Evolutionary conservation across 208 protist genomes (phyloP).

Genomic region (Trypanosoma platydactyli): DNA sequence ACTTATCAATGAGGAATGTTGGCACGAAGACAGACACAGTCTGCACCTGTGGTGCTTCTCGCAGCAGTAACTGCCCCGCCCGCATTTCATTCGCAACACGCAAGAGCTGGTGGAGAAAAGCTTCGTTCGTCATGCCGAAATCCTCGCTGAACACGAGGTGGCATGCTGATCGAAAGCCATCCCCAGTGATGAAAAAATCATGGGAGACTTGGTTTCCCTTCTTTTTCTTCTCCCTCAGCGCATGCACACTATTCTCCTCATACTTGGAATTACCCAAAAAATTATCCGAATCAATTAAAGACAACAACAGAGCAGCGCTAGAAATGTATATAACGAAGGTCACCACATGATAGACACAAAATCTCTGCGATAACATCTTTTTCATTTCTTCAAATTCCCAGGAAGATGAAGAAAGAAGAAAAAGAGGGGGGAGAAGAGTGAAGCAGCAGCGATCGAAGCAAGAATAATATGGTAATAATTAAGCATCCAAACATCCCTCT

Average conservation of each 20-base stretch:
- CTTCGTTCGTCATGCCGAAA: neutral
- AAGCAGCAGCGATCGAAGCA: no score
- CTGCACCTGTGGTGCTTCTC: neutral
- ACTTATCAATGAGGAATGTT: slow-evolving; percentile 23
- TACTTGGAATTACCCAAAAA: neutral
- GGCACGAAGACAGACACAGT: slow-evolving; percentile 25
- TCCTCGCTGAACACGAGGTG: slow-evolving; percentile 26
- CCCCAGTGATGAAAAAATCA: slow-evolving; percentile 27
- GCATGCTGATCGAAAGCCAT: slow-evolving; percentile 26
- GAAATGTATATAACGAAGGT: no score
- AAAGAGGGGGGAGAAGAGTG: no score
- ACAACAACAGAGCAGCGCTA: no score
- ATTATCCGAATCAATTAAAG: no score
- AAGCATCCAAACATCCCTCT: no score
- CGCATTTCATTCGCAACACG: neutral
- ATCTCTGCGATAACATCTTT: no score
- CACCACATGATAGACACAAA: no score
- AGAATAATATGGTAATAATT: no score
- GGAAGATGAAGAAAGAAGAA: no score
- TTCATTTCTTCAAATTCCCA: no score
- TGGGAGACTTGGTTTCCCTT: neutral
- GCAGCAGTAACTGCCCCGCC: neutral
- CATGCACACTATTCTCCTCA: neutral
- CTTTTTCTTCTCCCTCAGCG: neutral
- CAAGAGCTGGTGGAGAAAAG: neutral